Percentiles rank a stretch among this genome's conserved stretches.
Conservation (phyloP, 2,329 filamentous ascomycete genomes). For the Colletotrichum endophyticum region DNA sequence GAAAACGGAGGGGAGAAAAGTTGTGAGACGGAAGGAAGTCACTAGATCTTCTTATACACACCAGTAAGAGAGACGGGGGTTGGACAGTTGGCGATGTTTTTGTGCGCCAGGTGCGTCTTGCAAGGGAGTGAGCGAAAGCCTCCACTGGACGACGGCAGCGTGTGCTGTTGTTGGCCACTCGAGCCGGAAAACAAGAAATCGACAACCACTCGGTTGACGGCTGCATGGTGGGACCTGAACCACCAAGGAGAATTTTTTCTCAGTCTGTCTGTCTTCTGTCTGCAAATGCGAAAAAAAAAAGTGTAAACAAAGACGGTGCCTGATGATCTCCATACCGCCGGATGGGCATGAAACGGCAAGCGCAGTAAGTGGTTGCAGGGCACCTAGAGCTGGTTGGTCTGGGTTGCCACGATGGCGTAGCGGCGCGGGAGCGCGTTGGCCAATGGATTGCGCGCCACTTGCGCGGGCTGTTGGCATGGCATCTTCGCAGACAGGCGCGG, state of each 20-base stretch:
- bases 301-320: slow-evolving; percentile 10
- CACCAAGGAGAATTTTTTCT: neutral
- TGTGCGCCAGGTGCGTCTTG: slow-evolving; percentile 8
- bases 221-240: neutral
- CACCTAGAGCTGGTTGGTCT: neutral
- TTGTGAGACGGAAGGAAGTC: neutral
- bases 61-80: neutral
- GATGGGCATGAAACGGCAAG: neutral
- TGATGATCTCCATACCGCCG: neutral
- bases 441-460: slow-evolving; percentile 13
- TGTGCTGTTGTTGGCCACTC: slow-evolving; percentile 9
- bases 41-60: slow-evolving; percentile 18
- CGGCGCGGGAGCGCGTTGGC: slow-evolving; percentile 6
- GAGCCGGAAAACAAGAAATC: slow-evolving; percentile 3
- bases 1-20: neutral
- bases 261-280: neutral
- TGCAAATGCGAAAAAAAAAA: neutral
- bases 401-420: neutral
- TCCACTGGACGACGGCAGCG: slow-evolving; percentile 15
- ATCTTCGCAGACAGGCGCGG: neutral
- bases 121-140: neutral
- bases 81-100: slow-evolving; percentile 20
- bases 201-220: slow-evolving; percentile 3
- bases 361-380: neutral
- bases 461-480: slow-evolving; percentile 13